phyloP scores from a whole-genome alignment of 2,329 filamentous ascomycete species.

The Hymenoscyphus occultus region DNA sequence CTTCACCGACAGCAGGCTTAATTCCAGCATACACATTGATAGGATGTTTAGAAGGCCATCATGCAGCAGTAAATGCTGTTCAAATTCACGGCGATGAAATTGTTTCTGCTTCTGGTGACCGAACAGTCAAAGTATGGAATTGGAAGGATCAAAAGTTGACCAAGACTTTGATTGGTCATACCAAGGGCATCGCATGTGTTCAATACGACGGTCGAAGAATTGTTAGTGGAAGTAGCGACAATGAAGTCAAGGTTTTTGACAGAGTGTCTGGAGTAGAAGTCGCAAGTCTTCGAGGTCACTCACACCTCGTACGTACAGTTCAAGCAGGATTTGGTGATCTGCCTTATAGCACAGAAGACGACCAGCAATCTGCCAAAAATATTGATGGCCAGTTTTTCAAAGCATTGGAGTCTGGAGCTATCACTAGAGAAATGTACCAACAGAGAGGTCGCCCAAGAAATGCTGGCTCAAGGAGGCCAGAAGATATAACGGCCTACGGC shows the following conservation, averaged over 20 bases:
- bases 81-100: slow-evolving; percentile 83
- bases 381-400: slow-evolving; percentile 72
- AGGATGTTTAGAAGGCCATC: slow-evolving; percentile 77
- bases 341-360: slow-evolving; percentile 73
- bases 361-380: slow-evolving; percentile 67
- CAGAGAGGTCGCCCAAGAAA: slow-evolving; percentile 39
- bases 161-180: slow-evolving; percentile 79
- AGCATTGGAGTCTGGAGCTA: slow-evolving; percentile 51
- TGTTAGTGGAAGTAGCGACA: slow-evolving; percentile 93
- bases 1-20: slow-evolving; percentile 44
- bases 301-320: slow-evolving; percentile 84
- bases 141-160: slow-evolving; percentile 74
- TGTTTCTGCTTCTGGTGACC: slow-evolving; percentile 91
- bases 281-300: slow-evolving; percentile 78
- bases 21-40: slow-evolving; percentile 71
- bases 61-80: slow-evolving; percentile 92
- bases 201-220: slow-evolving; percentile 93
- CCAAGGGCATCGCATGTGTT: slow-evolving; percentile 95
- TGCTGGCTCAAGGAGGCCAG: slow-evolving; percentile 70
- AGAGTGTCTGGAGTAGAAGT: slow-evolving; percentile 82
- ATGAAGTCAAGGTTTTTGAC: slow-evolving; percentile 94
- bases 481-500: slow-evolving; percentile 75
- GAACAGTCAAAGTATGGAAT: slow-evolving; percentile 92
- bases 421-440: slow-evolving; percentile 34
- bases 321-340: slow-evolving; percentile 93